A percentile compares a stretch with the other conserved stretches of the same genome.
These are phyloP conservation scores for Tuber magnatum DNA, from an alignment of 495 filamentous ascomycete species.

Conservation along the genomic window DNA sequence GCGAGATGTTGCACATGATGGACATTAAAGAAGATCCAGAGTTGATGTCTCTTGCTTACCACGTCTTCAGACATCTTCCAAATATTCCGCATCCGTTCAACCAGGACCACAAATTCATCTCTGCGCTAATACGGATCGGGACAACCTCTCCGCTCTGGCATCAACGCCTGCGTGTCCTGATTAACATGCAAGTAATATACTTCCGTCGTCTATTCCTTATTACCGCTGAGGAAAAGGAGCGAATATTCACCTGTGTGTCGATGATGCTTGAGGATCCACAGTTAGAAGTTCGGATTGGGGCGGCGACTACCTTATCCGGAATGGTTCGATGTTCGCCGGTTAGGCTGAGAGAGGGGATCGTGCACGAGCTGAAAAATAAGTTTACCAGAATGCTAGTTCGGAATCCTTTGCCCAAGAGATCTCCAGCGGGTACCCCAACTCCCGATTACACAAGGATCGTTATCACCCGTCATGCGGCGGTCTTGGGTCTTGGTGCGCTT, in stretches of 20 bases:
- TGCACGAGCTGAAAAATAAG: conserved; percentile 64
- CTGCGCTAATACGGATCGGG: conserved; percentile 79
- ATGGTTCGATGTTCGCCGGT: conserved; percentile 98
- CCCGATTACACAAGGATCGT: conserved; percentile 76
- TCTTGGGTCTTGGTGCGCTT: conserved; percentile 81
- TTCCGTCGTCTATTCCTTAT: conserved; percentile 96
- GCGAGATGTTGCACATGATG: conserved; percentile 97
- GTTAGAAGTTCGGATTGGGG: conserved; percentile 89
- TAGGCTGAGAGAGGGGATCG: conserved; percentile 64
- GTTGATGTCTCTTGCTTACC: conserved; percentile 87
- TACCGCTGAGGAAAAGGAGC: conserved; percentile 62
- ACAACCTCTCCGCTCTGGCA: conserved; percentile 86
- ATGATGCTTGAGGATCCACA: conserved; percentile 90
- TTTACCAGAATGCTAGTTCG: conserved; percentile 69
- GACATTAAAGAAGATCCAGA: conserved; percentile 98
- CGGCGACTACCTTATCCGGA: conserved; percentile 81
- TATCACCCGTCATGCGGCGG: conserved; percentile 78
- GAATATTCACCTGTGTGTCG: conserved; percentile 80
- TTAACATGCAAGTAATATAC: conserved; percentile 99
- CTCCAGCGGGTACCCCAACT: conserved; percentile 63
- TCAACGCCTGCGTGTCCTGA: conserved; percentile 88
- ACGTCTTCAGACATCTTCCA: conserved; percentile 92
- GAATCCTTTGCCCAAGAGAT: conserved; percentile 80
- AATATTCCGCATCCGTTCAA: conserved; percentile 89
- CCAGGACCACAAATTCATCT: conserved; percentile 75